These are phyloP conservation scores for Lunularia cruciata DNA, from an alignment of 225 moss, liverwort and hornwort genomes.

Conservation along the genomic window DNA sequence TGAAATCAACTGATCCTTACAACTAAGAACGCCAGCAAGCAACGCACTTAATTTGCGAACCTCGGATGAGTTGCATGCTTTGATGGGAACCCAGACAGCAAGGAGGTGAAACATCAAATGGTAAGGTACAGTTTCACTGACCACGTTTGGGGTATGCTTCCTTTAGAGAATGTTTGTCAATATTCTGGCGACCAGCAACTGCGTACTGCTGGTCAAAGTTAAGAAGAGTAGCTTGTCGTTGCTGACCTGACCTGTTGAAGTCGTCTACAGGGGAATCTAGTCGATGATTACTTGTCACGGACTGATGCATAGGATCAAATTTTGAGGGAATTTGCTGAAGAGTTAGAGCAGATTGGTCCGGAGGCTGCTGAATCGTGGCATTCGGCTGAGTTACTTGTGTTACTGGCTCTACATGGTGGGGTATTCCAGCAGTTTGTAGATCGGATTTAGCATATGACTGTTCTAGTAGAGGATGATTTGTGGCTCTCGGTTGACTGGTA, in stretches of 20 bases:
- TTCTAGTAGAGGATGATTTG: background rate
- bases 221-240: background rate
- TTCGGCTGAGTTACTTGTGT: background rate
- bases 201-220: background rate
- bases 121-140: background rate
- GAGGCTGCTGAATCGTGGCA: background rate
- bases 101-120: background rate
- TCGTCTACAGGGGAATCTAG: background rate
- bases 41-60: too few relatives aligned
- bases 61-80: background rate
- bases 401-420: background rate
- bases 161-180: background rate
- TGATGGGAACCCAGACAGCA: background rate
- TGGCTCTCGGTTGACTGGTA: constrained; percentile 6
- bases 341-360: background rate
- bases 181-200: background rate
- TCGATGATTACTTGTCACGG: background rate
- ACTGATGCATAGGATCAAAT: background rate
- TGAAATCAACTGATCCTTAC: too few relatives aligned
- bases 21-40: too few relatives aligned
- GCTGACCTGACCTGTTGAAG: background rate
- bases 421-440: constrained; percentile 1
- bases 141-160: constrained; percentile 1
- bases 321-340: background rate
- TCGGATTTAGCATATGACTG: background rate